Evolutionary conservation across 176 grass and related monocot species (phyloP), one percentile per base, ranked within the genome.

Genomic region (Aegilops tauschii): DNA sequence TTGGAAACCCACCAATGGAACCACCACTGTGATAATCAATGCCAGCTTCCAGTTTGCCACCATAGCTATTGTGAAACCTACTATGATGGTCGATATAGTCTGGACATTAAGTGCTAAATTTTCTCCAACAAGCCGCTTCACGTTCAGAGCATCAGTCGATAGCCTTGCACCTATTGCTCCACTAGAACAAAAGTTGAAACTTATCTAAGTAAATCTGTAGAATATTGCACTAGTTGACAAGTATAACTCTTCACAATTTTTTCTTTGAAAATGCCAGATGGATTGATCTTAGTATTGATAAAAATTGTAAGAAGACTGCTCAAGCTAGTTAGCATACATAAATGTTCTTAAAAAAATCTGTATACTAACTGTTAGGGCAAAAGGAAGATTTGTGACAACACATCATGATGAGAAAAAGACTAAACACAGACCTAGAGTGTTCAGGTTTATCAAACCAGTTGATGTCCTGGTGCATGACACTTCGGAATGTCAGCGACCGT

Each of bases 371-470:
- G 49, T 61, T 69, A 69, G 37, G 21, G 66, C 16, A 81, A 49
- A 70, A 50, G 44, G 44, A 28, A 78, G 12, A 36, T 84, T 82
- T 12, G 12, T 84, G 42, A 35, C 17, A 2, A 79, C 25, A 69
- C 14, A 86, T 25, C 80, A 78, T 45, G 28, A 39, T 59, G 11
- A 39, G 4, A 44, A 30, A 68, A 65, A 65, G n/a, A 12, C 8
- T 71, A 21, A 36, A 36, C 40, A 50, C 78, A 23, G 3, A 93
- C 95, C 93, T 93, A 0, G 95, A 98, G 90, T 98, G 92, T 83
- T 88, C 44, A 83, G 91, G 95, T 45, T 90, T 92, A 81, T 98
- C 95, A 74, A 95, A 98, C 95, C 93, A 95, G 47, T 88, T 88
- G 23, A 95, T 98, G 12, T 98, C 95, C 82, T 93, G 93, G 71